Conservation (phyloP, 2,329 filamentous ascomycete species). For the Nemania sp. region DNA sequence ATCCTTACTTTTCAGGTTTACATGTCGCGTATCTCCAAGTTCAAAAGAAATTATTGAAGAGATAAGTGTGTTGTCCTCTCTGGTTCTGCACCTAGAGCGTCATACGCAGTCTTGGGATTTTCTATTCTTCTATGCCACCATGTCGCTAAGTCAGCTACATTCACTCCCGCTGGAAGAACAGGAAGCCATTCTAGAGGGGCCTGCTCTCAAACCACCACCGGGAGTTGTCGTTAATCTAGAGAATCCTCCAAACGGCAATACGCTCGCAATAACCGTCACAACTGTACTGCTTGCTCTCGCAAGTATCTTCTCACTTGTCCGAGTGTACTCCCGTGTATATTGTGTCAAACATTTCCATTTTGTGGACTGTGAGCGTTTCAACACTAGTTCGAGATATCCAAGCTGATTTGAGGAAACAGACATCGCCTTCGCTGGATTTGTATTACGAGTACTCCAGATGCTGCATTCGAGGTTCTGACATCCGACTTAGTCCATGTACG, state of each 20-base stretch:
- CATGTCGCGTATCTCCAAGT: no score
- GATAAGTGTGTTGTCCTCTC: no score
- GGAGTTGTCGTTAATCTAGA: conserved; percentile 17
- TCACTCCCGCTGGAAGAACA: not conserved
- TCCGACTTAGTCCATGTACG: conserved; percentile 4
- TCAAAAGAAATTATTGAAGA: no score
- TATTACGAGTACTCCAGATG: not conserved
- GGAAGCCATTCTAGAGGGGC: conserved; percentile 15
- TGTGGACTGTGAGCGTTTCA: conserved; percentile 14
- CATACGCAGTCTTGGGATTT: no score
- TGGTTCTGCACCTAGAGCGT: no score
- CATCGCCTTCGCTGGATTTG: conserved; percentile 12
- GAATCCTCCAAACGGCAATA: conserved; percentile 17
- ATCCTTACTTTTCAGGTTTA: no score
- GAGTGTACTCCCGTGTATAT: conserved; percentile 9
- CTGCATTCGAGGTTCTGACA: conserved; percentile 1
- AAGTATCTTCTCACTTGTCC: conserved; percentile 1
- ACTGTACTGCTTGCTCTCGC: conserved; percentile 13
- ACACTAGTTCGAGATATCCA: not conserved
- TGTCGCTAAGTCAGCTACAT: not conserved
- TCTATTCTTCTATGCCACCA: no score
- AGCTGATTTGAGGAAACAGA: not conserved
- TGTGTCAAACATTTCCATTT: conserved; percentile 10
- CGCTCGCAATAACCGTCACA: not conserved
- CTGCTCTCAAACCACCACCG: conserved; percentile 13